Percentiles rank a stretch among this genome's conserved stretches.
Conservation (phyloP, 2,329 filamentous ascomycete genomes). For the Aspergillus sp. region DNA sequence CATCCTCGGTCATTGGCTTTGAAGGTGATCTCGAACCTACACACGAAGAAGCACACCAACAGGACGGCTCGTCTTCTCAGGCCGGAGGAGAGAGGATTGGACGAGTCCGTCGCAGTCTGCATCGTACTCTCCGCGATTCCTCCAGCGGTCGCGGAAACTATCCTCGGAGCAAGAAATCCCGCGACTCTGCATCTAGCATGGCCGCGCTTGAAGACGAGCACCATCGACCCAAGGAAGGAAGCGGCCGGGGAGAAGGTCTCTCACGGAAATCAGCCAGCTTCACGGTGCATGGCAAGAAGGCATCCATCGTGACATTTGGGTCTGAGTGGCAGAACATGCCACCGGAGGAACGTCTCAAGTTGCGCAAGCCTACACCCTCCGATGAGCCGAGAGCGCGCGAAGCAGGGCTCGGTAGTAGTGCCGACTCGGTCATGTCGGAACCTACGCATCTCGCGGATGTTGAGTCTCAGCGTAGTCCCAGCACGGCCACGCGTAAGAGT, state of each 20-base stretch:
- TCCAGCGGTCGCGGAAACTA: slow-evolving; percentile 61
- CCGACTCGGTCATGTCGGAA: slow-evolving; percentile 28
- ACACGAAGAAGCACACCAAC: slow-evolving; percentile 19
- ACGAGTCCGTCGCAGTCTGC: slow-evolving; percentile 78
- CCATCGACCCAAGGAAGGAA: slow-evolving; percentile 23
- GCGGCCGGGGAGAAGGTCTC: slow-evolving; percentile 65
- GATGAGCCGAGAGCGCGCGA: slow-evolving; percentile 40
- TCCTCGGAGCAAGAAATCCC: slow-evolving; percentile 73
- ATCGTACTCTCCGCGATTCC: slow-evolving; percentile 83
- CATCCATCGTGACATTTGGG: slow-evolving; percentile 93
- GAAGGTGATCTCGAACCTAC: slow-evolving; percentile 46
- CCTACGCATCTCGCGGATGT: slow-evolving; percentile 47
- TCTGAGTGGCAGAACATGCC: slow-evolving; percentile 81
- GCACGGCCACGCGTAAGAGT: slow-evolving; percentile 66
- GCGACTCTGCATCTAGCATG: slow-evolving; percentile 66
- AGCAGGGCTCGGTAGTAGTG: slow-evolving; percentile 25
- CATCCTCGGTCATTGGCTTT: slow-evolving; percentile 38
- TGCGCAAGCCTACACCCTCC: slow-evolving; percentile 52
- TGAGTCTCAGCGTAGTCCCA: slow-evolving; percentile 63
- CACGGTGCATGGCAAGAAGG: slow-evolving; percentile 96
- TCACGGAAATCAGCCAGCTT: slow-evolving; percentile 82
- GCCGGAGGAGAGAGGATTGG: slow-evolving; percentile 57
- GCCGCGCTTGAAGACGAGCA: slow-evolving; percentile 52
- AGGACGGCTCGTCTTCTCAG: slow-evolving; percentile 35
- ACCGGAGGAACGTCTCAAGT: slow-evolving; percentile 68